A percentile compares a stretch with the other conserved stretches of the same genome.
Evolutionary conservation across 495 filamentous ascomycete genomes (phyloP).

Genomic region (Hyaloscypha hepaticicola): DNA sequence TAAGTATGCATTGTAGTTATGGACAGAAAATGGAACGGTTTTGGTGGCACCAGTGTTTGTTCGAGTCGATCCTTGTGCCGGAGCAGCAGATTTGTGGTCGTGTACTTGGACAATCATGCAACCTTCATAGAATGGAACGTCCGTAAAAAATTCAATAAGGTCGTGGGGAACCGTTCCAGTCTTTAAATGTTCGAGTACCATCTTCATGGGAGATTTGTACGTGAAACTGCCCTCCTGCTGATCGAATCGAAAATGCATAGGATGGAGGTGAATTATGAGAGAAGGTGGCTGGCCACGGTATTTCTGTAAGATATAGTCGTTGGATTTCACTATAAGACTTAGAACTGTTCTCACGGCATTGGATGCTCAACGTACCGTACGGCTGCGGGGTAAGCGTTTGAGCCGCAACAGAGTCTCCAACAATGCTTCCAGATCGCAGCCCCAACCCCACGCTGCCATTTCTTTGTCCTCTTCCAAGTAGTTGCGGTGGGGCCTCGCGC

Average conservation of each 20-base stretch:
- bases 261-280: constrained; percentile 80
- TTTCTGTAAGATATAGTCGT: constrained; percentile 78
- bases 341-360: constrained; percentile 10
- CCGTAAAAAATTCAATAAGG: constrained; percentile 57
- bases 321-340: constrained; percentile 56
- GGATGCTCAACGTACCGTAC: constrained; percentile 39
- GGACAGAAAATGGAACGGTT: constrained; percentile 72
- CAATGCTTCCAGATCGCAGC: constrained; percentile 43
- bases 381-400: constrained; percentile 44
- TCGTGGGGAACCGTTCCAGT: constrained; percentile 51
- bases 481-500: constrained; percentile 42
- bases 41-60: constrained; percentile 58
- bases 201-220: constrained; percentile 87
- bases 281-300: constrained; percentile 75
- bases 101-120: constrained; percentile 92
- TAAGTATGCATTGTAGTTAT: constrained; percentile 83
- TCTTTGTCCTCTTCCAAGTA: constrained; percentile 41
- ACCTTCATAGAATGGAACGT: constrained; percentile 88
- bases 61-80: constrained; percentile 56
- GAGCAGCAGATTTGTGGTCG: constrained; percentile 71
- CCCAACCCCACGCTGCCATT: constrained; percentile 41
- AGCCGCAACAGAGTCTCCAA: constrained; percentile 38
- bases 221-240: constrained; percentile 88
- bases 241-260: constrained; percentile 87
- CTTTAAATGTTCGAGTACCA: constrained; percentile 70